Percentiles rank a stretch among this genome's conserved stretches.
Evolutionary conservation across 2,329 filamentous ascomycete genomes (phyloP).

Genomic region (Diaporthe ilicicola): DNA sequence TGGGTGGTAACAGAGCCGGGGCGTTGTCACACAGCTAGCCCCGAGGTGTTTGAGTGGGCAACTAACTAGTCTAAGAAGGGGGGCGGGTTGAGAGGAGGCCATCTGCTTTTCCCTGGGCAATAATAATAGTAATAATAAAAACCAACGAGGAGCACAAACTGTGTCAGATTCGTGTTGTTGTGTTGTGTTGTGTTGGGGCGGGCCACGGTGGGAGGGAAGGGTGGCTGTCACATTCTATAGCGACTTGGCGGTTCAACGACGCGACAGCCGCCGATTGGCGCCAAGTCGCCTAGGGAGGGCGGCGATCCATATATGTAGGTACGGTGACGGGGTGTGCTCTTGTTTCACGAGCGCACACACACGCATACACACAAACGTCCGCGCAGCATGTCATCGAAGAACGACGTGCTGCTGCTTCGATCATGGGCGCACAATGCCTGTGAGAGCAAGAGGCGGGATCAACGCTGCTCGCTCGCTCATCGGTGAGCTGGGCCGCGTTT

Average conservation of each 20-base stretch:
- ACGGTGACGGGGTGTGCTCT: constrained; percentile 9
- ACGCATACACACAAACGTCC: background rate
- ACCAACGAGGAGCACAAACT: too few species aligned
- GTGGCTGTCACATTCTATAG: constrained; percentile 10
- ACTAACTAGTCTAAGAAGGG: background rate
- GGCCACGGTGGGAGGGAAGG: background rate
- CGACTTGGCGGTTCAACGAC: constrained; percentile 25
- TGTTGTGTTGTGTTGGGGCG: background rate
- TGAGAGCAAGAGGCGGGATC: background rate
- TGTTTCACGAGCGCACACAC: constrained; percentile 4
- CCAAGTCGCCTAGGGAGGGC: constrained; percentile 23
- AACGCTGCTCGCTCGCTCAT: background rate
- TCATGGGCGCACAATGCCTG: background rate
- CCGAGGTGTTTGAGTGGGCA: background rate
- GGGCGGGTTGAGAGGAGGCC: background rate
- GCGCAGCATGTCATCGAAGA: constrained; percentile 3
- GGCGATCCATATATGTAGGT: constrained; percentile 13
- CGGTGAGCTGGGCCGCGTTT: background rate
- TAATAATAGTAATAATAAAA: too few species aligned
- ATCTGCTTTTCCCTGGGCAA: constrained; percentile 21
- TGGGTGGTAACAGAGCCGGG: background rate
- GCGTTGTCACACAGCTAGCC: background rate
- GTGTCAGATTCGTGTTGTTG: background rate
- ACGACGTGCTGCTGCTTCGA: too few species aligned
- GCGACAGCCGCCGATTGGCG: constrained; percentile 27